phyloP scores from a whole-genome alignment of 768 basidiomycete species.

The Mycena filopes region DNA sequence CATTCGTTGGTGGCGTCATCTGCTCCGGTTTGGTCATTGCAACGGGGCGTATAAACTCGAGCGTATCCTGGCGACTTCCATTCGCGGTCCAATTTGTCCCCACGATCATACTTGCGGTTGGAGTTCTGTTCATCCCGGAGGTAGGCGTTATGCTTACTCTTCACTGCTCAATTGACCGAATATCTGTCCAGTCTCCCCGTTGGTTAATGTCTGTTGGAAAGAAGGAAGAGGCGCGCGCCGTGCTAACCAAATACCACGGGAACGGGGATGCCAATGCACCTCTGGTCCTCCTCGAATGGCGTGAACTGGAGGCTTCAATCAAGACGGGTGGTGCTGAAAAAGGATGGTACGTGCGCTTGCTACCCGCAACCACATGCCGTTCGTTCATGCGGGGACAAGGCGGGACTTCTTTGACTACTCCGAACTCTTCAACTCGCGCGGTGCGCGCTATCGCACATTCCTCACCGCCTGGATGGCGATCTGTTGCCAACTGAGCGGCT shows the following conservation, averaged over 20 bases:
- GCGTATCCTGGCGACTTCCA: conserved; percentile 59
- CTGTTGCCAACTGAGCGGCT: conserved; percentile 36
- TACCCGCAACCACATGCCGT: not conserved
- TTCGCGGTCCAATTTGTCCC: conserved; percentile 63
- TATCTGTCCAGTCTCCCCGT: conserved; percentile 57
- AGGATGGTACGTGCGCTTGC: conserved; percentile 53
- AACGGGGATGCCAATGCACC: conserved; percentile 60
- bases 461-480: conserved; percentile 64
- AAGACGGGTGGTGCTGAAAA: conserved; percentile 62
- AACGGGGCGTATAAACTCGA: conserved; percentile 47
- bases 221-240: conserved; percentile 58
- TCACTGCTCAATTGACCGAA: not conserved
- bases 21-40: conserved; percentile 53
- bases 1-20: conserved; percentile 51
- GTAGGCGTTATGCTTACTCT: conserved; percentile 29
- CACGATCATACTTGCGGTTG: conserved; percentile 49
- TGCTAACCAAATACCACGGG: conserved; percentile 65
- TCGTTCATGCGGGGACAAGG: conserved; percentile 34
- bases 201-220: conserved; percentile 63
- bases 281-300: conserved; percentile 62
- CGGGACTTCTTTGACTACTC: conserved; percentile 55
- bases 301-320: conserved; percentile 61
- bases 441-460: conserved; percentile 57
- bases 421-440: conserved; percentile 57
- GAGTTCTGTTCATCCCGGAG: conserved; percentile 51